Percentiles rank a stretch among this genome's conserved stretches.
Conservation (phyloP, 148 eudicot genomes). For the Rhododendron ovatum region DNA sequence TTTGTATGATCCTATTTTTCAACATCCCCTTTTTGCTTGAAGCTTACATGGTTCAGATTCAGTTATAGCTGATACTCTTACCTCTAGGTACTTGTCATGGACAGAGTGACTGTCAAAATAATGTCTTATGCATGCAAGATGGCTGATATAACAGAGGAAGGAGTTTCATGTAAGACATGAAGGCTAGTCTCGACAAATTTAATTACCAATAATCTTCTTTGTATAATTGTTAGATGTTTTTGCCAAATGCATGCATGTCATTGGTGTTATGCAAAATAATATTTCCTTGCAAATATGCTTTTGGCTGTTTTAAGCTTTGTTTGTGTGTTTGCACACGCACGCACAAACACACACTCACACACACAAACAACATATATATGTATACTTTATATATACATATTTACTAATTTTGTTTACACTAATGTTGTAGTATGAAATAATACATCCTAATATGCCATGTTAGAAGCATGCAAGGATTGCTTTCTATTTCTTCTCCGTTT, state of each 20-base stretch:
- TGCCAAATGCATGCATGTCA: neutral
- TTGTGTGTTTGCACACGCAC: neutral
- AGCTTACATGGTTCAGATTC: slow-evolving; percentile 7
- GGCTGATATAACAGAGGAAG: slow-evolving; percentile 96
- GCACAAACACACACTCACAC: too few species aligned
- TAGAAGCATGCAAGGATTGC: neutral
- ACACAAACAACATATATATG: too few species aligned
- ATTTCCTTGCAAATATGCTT: neutral
- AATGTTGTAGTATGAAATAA: neutral
- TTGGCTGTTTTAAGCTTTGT: neutral
- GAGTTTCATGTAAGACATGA: slow-evolving; percentile 82
- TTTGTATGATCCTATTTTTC: neutral
- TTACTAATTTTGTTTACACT: neutral
- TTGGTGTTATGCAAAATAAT: neutral
- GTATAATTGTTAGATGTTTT: neutral
- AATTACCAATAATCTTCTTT: neutral
- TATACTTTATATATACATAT: too few species aligned
- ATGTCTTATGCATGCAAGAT: slow-evolving; percentile 92
- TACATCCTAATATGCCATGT: neutral
- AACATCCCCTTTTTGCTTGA: neutral
- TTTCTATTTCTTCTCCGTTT: neutral
- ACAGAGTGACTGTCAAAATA: slow-evolving; percentile 78
- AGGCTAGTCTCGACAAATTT: slow-evolving; percentile 24
- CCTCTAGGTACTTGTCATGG: slow-evolving; percentile 93
- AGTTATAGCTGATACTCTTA: slow-evolving; percentile 14